Evolutionary conservation across 1,139 yeast species (phyloP).

Genomic region (Candida dubliniensis): DNA sequence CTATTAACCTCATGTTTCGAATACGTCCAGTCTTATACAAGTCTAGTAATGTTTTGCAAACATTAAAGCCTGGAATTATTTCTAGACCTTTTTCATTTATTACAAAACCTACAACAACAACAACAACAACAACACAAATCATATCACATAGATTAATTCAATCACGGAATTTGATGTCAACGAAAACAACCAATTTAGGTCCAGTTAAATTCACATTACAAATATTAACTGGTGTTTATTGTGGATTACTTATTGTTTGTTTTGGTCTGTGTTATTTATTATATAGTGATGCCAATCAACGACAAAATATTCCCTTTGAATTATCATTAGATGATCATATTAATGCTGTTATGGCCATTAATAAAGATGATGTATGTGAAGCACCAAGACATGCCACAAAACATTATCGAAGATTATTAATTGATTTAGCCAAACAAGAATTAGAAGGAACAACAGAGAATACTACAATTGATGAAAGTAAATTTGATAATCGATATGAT

Average conservation of each 20-base stretch:
- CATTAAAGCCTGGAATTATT: no score
- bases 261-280: slow-evolving; percentile 41
- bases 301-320: slow-evolving; percentile 46
- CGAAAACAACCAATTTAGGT: slow-evolving; percentile 3
- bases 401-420: slow-evolving; percentile 42
- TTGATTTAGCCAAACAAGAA: slow-evolving; percentile 36
- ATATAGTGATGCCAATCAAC: slow-evolving; percentile 40
- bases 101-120: background rate
- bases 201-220: slow-evolving; percentile 37
- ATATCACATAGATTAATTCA: background rate
- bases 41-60: no score
- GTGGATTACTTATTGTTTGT: slow-evolving; percentile 43
- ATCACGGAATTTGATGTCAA: background rate
- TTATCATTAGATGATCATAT: slow-evolving; percentile 34
- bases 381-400: slow-evolving; percentile 48
- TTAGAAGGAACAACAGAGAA: slow-evolving; percentile 13
- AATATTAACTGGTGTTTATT: slow-evolving; percentile 44
- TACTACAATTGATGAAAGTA: slow-evolving; percentile 28
- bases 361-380: slow-evolving; percentile 45
- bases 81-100: no score
- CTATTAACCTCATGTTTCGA: no score
- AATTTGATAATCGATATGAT: slow-evolving; percentile 19
- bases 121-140: background rate
- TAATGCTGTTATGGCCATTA: slow-evolving; percentile 44
- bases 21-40: no score